These are phyloP conservation scores for Colletotrichum incanum DNA, from an alignment of 2,329 filamentous ascomycete species.

Conservation along the genomic window DNA sequence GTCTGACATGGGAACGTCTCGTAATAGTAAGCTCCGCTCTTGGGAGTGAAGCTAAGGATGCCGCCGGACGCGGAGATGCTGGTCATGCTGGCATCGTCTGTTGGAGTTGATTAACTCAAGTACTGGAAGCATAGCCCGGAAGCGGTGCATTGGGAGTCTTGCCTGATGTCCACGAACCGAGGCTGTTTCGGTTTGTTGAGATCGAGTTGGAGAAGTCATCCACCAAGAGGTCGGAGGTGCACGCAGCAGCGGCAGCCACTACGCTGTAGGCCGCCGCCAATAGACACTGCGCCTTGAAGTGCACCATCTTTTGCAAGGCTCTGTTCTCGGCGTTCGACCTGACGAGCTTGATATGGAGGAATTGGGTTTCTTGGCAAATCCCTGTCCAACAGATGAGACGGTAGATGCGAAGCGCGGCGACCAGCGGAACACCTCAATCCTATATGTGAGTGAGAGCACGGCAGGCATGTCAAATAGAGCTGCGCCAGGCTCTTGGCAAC, in stretches of 20 bases:
- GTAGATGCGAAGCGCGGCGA: not conserved
- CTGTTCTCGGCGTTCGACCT: not conserved
- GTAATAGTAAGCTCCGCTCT: constrained; percentile 66
- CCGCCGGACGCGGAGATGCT: constrained; percentile 58
- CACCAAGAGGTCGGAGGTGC: constrained; percentile 50
- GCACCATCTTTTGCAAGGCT: constrained; percentile 41
- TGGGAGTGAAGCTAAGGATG: constrained; percentile 66
- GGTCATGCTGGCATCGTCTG: constrained; percentile 66
- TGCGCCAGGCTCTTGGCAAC: constrained; percentile 12
- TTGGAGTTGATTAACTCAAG: constrained; percentile 30
- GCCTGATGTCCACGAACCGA: constrained; percentile 56
- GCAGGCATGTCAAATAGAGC: not conserved
- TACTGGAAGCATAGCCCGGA: not conserved
- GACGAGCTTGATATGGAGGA: not conserved
- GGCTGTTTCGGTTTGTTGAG: constrained; percentile 52
- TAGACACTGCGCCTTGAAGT: constrained; percentile 38
- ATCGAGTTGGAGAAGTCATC: constrained; percentile 54
- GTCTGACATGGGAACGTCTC: constrained; percentile 66
- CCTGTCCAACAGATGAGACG: not conserved
- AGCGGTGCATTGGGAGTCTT: constrained; percentile 35
- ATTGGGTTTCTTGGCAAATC: not conserved
- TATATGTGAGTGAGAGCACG: constrained; percentile 32
- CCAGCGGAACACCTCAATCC: constrained; percentile 7
- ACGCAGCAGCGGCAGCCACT: constrained; percentile 45
- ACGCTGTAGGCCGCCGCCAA: constrained; percentile 41